Evolutionary conservation across 1,284 basidiomycete species (phyloP), one percentile per base, ranked within the genome.

Genomic region (Ceraceosorus bombacis): DNA sequence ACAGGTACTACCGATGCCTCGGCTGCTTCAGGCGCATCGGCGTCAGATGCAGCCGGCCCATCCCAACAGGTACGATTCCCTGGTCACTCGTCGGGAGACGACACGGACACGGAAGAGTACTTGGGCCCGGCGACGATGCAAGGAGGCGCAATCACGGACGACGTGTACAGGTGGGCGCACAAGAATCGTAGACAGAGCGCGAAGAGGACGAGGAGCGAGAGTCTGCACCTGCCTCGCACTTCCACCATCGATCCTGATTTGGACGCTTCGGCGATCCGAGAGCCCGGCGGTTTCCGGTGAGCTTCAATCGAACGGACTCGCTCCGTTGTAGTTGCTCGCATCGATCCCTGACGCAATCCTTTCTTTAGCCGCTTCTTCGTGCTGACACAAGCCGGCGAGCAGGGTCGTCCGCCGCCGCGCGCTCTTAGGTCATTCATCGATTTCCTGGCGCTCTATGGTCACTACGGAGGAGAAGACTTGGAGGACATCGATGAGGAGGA

Each of bases 91-190:
- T 50, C 49, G 9, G 49, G 51, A 17, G 53, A 59, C 7, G 52
- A 46, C 40, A 60, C 60, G 40, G 62, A 54, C 43, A 60, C 64
- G 8, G 63, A 69, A n/a, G 71, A 65, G 57, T 77, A 74, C 60
- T 55, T 62, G 8, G 73, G 64, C 10, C 74, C 74, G 5, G 72
- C 75, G 51, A 59, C 66, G 58, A 73, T 70, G 68, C 72, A 69
- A 36, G 74, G 74, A 49, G 74, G 74, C 41, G 74, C 73, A 36
- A 72, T 77, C 54, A 74, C 72, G 41, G 73, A 76, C 46, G 74
- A 76, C 38, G 64, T 77, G 37, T 77, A 77, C 48, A 66, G 72
- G 17, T 77, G 74, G 74, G 74, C 74, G 0, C 74, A 77, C 62
- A 67, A 76, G 53, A 76, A 76, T 50, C 62, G 68, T 5, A 55